Evolutionary conservation across 1,139 yeast genomes (phyloP), one percentile per base, ranked within the genome.

Genomic region (Saccharomyces hybrid): DNA sequence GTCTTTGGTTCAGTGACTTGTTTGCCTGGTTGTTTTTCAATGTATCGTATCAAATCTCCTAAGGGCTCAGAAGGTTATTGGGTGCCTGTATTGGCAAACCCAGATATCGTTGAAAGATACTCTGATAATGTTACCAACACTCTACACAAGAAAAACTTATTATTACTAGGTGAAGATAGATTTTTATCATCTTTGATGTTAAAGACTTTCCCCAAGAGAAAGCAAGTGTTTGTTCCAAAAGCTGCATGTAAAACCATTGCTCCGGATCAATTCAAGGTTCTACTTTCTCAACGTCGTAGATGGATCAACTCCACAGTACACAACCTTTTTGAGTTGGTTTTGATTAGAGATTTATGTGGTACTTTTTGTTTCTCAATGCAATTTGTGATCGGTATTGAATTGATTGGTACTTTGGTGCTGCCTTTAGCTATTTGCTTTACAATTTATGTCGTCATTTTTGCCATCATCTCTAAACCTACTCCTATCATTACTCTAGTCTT

Each of bases 221-320:
- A 87, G 62, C 96, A 88, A 72, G 74, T 91, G 13, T 93, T 93
- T 68, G 85, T 93, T 7, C 89, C 98, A 1, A 91, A 90, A 71
- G 99, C 98, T 13, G 96, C 89, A 11, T 93, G 98, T 76, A 90
- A 90, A 70, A 93, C 99, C 1, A 73, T 90, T 60, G 98, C 87
- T 20, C 99, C 99, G 0, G 89, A 86, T 60, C 77, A 78, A 55
- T 90, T 93, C 69, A 77, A 73, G 59, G 96, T 91, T 47, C 75
- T 93, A 63, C 75, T 93, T 54, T 91, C 98, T 1, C 99, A 93
- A 71, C 85, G 99, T 69, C 88, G 99, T 73, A 88, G 99, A 70
- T 93, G 99, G 99, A 93, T 93, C 65, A 93, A 93, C 71, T 90
- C 98, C 2, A 93, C 99, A 0, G 95, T 93, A 49, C 99, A 93